Evolutionary conservation across 1,284 basidiomycete genomes (phyloP).

Genomic region (Sanguinoderma infundibulare): DNA sequence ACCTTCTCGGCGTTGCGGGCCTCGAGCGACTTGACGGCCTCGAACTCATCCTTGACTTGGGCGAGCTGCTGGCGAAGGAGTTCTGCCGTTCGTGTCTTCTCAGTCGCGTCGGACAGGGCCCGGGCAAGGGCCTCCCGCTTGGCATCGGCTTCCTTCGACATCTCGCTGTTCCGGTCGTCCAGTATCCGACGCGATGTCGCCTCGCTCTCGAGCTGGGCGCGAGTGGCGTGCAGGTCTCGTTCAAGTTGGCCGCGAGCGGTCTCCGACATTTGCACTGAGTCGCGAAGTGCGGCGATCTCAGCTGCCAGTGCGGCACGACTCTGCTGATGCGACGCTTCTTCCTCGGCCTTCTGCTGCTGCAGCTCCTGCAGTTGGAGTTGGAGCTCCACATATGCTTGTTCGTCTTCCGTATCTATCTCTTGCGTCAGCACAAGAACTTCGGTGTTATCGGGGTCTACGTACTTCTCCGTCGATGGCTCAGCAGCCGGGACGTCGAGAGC

Average conservation of each 20-base stretch:
- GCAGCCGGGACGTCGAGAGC: slow-evolving; percentile 71
- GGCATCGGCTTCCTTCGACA: slow-evolving; percentile 61
- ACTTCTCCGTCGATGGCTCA: slow-evolving; percentile 71
- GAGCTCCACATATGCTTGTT: slow-evolving; percentile 72
- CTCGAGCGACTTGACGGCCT: slow-evolving; percentile 77
- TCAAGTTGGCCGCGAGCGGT: slow-evolving; percentile 52
- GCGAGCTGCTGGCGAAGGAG: slow-evolving; percentile 72
- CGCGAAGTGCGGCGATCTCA: slow-evolving; percentile 58
- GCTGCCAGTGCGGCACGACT: slow-evolving; percentile 56
- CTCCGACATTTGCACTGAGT: slow-evolving; percentile 45
- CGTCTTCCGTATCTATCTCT: slow-evolving; percentile 65
- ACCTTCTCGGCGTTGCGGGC: slow-evolving; percentile 67
- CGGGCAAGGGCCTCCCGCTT: slow-evolving; percentile 62
- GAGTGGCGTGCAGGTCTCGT: slow-evolving; percentile 66
- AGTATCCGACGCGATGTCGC: slow-evolving; percentile 58
- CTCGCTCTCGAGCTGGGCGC: slow-evolving; percentile 68
- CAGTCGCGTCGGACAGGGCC: slow-evolving; percentile 72
- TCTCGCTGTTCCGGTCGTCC: slow-evolving; percentile 70
- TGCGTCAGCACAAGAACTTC: not conserved
- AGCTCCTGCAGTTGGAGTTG: slow-evolving; percentile 62
- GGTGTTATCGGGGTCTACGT: slow-evolving; percentile 35
- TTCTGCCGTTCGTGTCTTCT: slow-evolving; percentile 66
- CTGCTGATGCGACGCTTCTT: slow-evolving; percentile 57
- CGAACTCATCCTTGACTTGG: slow-evolving; percentile 64
- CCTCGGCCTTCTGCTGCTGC: slow-evolving; percentile 55